A percentile compares a stretch with the other conserved stretches of the same genome.
Conservation (phyloP, 2,329 filamentous ascomycete species). For the Emmonsia crescens region DNA sequence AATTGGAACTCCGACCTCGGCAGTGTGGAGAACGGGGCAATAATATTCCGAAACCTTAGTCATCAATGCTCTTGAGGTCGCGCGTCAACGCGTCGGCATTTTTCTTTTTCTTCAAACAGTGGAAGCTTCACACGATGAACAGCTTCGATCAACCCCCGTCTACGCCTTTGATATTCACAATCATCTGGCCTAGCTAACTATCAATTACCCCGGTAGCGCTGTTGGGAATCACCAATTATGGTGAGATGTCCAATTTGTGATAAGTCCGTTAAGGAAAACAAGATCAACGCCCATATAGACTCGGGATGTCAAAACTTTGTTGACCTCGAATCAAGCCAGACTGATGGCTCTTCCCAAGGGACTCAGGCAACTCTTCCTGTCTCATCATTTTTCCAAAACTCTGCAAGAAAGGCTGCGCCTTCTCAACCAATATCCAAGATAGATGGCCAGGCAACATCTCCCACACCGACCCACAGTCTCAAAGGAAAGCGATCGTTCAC, state of each 20-base stretch:
- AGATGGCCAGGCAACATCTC: conserved; percentile 16
- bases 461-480: conserved; percentile 19
- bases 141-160: not conserved
- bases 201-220: not conserved
- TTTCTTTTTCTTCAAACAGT: not conserved
- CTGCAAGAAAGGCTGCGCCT: conserved; percentile 31
- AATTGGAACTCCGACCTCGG: not conserved
- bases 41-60: not conserved
- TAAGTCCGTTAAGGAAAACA: conserved; percentile 55
- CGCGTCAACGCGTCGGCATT: not conserved
- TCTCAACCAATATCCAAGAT: conserved; percentile 16
- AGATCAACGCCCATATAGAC: conserved; percentile 88
- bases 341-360: conserved; percentile 23
- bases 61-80: not conserved
- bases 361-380: conserved; percentile 33
- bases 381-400: conserved; percentile 39
- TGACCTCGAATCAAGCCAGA: conserved; percentile 38
- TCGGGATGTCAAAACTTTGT: conserved; percentile 63
- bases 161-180: not conserved
- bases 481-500: conserved; percentile 25
- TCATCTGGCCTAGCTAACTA: not conserved
- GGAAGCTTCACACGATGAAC: not conserved
- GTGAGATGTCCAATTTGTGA: conserved; percentile 70
- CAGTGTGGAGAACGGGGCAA: not conserved
- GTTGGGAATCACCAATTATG: conserved; percentile 18